Evolutionary conservation across 495 filamentous ascomycete genomes (phyloP).

Genomic region (Ramalina peruviana): DNA sequence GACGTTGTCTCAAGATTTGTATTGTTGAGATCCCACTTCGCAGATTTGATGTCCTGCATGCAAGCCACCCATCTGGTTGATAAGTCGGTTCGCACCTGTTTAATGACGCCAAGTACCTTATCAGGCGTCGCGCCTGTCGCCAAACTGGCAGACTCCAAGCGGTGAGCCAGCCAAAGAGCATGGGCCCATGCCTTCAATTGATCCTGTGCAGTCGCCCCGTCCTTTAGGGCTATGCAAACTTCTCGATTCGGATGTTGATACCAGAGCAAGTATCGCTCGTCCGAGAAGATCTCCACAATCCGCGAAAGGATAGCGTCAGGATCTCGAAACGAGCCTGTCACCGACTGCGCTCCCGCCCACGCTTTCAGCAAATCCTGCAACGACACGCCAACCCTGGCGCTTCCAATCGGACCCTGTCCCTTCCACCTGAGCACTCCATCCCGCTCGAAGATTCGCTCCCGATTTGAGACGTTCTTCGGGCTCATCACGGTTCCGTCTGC

Average conservation of each 20-base stretch:
- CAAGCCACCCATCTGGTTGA: constrained; percentile 28
- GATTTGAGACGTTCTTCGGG: constrained; percentile 46
- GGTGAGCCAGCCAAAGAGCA: constrained; percentile 45
- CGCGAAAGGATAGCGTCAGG: constrained; percentile 21
- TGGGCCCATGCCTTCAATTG: constrained; percentile 64
- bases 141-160: constrained; percentile 8
- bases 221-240: constrained; percentile 53
- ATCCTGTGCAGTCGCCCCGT: constrained; percentile 29
- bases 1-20: constrained; percentile 43
- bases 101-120: constrained; percentile 15
- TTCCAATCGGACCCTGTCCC: constrained; percentile 31
- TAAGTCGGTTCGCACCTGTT: constrained; percentile 24
- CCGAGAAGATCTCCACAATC: constrained; percentile 36
- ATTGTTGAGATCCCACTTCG: constrained; percentile 47
- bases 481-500: constrained; percentile 29
- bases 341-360: constrained; percentile 21
- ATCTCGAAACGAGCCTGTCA: constrained; percentile 24
- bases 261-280: constrained; percentile 42
- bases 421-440: constrained; percentile 48
- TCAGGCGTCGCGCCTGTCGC: constrained; percentile 13
- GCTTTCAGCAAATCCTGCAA: constrained; percentile 24
- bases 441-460: constrained; percentile 61
- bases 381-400: constrained; percentile 34
- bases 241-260: constrained; percentile 20
- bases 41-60: constrained; percentile 24